These are phyloP conservation scores for Cordyceps farinosa DNA, from an alignment of 2,329 filamentous ascomycete species.

Conservation along the genomic window DNA sequence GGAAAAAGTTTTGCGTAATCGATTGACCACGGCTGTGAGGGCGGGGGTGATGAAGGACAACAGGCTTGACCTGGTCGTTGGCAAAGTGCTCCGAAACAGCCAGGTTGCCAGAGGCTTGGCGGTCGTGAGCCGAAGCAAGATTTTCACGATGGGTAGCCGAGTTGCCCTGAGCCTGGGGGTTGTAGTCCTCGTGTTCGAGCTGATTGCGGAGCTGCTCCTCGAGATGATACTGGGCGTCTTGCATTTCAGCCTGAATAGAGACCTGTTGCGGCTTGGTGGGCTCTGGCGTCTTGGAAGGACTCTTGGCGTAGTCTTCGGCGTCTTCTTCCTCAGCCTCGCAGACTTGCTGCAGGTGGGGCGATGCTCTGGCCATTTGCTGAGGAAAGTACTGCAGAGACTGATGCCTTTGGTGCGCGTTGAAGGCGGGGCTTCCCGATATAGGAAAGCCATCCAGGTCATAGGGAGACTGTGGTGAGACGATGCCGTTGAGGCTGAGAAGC, in stretches of 20 bases:
- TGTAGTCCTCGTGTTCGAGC: slow-evolving; percentile 74
- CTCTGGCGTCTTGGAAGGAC: slow-evolving; percentile 53
- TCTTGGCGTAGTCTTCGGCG: slow-evolving; percentile 36
- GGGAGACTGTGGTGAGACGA: slow-evolving; percentile 64
- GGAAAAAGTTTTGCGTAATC: slow-evolving; percentile 62
- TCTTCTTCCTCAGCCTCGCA: slow-evolving; percentile 69
- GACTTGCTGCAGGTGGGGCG: slow-evolving; percentile 65
- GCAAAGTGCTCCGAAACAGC: slow-evolving; percentile 49
- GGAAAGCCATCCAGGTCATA: slow-evolving; percentile 52
- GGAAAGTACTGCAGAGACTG: slow-evolving; percentile 58
- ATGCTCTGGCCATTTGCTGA: slow-evolving; percentile 52
- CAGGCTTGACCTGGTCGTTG: slow-evolving; percentile 49
- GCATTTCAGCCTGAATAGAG: slow-evolving; percentile 80
- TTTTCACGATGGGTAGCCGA: slow-evolving; percentile 25
- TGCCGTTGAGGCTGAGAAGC: slow-evolving; percentile 50
- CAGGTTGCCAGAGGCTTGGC: slow-evolving; percentile 47
- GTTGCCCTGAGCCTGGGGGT: slow-evolving; percentile 51
- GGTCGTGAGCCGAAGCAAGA: slow-evolving; percentile 34
- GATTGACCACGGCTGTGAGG: slow-evolving; percentile 73
- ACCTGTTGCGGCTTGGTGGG: slow-evolving; percentile 50
- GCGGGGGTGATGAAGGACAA: slow-evolving; percentile 66
- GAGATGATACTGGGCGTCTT: slow-evolving; percentile 80
- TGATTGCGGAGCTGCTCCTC: slow-evolving; percentile 77
- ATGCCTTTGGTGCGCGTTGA: slow-evolving; percentile 52
- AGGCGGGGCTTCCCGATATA: slow-evolving; percentile 37